Conservation (phyloP, 2,329 filamentous ascomycete species). For the Xylariaceae sp. region DNA sequence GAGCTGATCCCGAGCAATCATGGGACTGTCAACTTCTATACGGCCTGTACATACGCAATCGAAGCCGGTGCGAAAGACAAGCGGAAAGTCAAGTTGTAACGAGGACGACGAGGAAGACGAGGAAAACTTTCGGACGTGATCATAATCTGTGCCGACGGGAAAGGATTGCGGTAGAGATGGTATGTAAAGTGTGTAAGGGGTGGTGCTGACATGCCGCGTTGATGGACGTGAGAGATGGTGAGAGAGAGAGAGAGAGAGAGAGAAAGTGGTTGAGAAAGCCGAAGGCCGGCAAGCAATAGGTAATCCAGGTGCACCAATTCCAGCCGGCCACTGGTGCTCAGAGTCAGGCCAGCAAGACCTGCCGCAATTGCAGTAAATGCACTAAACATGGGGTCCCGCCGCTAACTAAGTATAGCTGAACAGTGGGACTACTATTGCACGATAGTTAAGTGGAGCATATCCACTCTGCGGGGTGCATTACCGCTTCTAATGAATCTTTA, state of each 20-base stretch:
- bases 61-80: not conserved
- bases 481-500: too few species aligned
- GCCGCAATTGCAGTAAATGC: too few species aligned
- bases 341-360: too few species aligned
- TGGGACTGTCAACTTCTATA: conserved; percentile 16
- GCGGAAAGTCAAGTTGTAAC: not conserved
- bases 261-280: not conserved
- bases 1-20: conserved; percentile 21
- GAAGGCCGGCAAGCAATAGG: not conserved
- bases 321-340: too few species aligned
- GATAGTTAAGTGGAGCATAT: too few species aligned
- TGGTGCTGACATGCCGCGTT: not conserved
- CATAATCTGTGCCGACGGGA: not conserved
- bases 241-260: not conserved
- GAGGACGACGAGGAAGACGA: not conserved
- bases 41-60: not conserved
- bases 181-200: not conserved
- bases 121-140: not conserved
- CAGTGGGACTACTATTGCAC: too few species aligned
- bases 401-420: too few species aligned
- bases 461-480: too few species aligned
- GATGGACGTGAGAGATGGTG: not conserved
- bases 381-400: too few species aligned
- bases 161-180: too few species aligned
- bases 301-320: too few species aligned